These are phyloP conservation scores for Ophidiomyces ophidiicola DNA, from an alignment of 2,329 filamentous ascomycete species.

Conservation along the genomic window DNA sequence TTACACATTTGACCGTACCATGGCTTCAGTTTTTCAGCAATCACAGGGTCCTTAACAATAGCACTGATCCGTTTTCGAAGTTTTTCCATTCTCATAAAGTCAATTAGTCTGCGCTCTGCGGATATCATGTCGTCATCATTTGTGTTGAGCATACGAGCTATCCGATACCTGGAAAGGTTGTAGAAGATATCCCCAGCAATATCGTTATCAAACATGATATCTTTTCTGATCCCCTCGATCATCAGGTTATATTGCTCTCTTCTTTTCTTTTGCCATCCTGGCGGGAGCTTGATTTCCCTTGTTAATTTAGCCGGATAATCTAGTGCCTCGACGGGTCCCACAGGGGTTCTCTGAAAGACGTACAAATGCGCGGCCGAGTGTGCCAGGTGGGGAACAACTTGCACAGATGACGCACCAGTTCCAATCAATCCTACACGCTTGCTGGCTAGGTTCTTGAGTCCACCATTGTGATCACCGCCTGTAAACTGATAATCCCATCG, in stretches of 20 bases:
- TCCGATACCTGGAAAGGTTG: constrained; percentile 31
- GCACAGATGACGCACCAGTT: constrained; percentile 47
- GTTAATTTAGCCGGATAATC: constrained; percentile 20
- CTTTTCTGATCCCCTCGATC: constrained; percentile 11
- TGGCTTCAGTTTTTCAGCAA: constrained; percentile 43
- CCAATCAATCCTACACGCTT: constrained; percentile 48
- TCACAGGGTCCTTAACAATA: constrained; percentile 42
- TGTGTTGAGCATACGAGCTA: constrained; percentile 17
- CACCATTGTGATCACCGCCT: constrained; percentile 23
- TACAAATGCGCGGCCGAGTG: constrained; percentile 40
- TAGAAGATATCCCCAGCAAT: constrained; percentile 24
- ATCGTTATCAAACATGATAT: constrained; percentile 21
- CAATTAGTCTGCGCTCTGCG: constrained; percentile 21
- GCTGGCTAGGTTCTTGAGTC: constrained; percentile 26
- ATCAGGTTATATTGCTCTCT: constrained; percentile 23
- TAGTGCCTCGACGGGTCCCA: constrained; percentile 22
- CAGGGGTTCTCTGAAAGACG: constrained; percentile 45
- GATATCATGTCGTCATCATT: constrained; percentile 21
- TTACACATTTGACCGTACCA: constrained; percentile 55
- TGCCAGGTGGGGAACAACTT: constrained; percentile 47
- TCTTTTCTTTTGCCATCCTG: constrained; percentile 22
- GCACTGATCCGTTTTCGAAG: constrained; percentile 39
- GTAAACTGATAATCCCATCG: constrained; percentile 32
- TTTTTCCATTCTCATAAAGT: constrained; percentile 33
- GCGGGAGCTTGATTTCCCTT: constrained; percentile 13